Evolutionary conservation across 2,329 filamentous ascomycete genomes (phyloP).

Genomic region (Lasiodiplodia hormozganensis): DNA sequence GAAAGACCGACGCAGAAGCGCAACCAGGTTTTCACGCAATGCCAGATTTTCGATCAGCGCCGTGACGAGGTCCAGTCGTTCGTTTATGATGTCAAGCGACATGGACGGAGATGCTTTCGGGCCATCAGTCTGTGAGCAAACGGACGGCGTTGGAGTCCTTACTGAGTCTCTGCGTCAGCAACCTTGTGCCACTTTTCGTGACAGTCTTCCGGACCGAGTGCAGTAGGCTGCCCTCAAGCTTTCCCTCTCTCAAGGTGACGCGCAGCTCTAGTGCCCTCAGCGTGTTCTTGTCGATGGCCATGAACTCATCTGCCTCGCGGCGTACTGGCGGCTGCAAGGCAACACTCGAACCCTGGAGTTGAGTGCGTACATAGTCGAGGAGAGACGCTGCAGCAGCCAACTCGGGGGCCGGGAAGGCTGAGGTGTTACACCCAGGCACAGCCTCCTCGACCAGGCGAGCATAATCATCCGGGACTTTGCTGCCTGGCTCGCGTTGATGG

Average conservation of each 20-base stretch:
- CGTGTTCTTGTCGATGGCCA: constrained; percentile 92
- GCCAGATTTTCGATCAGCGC: constrained; percentile 71
- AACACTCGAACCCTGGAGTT: constrained; percentile 78
- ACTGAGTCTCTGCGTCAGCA: constrained; percentile 86
- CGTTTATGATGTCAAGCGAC: constrained; percentile 78
- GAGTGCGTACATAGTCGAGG: constrained; percentile 82
- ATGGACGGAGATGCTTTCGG: constrained; percentile 77
- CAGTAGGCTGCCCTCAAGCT: constrained; percentile 81
- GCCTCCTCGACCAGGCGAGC: background rate
- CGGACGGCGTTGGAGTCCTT: constrained; percentile 36
- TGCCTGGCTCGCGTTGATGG: constrained; percentile 56
- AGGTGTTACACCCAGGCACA: constrained; percentile 29
- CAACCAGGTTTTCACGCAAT: constrained; percentile 72
- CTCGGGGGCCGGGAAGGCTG: constrained; percentile 71
- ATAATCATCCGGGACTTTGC: constrained; percentile 55
- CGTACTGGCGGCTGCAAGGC: constrained; percentile 84
- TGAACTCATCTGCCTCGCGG: constrained; percentile 75
- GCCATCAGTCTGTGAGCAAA: constrained; percentile 31
- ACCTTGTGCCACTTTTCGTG: constrained; percentile 86
- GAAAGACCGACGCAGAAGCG: constrained; percentile 75
- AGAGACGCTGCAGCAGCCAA: constrained; percentile 78
- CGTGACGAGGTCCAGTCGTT: constrained; percentile 81
- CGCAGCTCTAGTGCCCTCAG: constrained; percentile 89
- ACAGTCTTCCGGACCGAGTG: constrained; percentile 90
- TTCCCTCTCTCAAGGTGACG: constrained; percentile 80